Percentiles rank a stretch among this genome's conserved stretches.
phyloP scores from a whole-genome alignment of 805 yeast genomes.

The Yarrowia yakushimensis region DNA sequence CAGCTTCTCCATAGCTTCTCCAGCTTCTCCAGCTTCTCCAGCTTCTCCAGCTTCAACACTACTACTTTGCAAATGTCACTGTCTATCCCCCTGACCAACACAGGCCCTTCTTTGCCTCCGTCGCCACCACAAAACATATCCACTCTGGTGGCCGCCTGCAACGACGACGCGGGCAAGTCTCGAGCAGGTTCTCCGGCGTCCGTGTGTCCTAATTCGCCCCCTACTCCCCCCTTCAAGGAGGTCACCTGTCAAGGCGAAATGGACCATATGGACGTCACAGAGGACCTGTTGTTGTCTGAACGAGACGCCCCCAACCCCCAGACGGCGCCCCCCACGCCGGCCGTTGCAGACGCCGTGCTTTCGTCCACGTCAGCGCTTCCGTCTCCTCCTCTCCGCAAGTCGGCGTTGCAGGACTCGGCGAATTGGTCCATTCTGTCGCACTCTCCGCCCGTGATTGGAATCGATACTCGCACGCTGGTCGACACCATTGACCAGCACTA shows the following conservation, averaged over 20 bases:
- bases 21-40: too few species aligned
- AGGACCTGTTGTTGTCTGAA: neutral
- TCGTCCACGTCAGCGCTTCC: neutral
- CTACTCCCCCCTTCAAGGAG: slow-evolving; percentile 20
- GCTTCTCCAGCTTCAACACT: too few species aligned
- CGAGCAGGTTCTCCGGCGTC: slow-evolving; percentile 3
- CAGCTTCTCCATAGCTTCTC: too few species aligned
- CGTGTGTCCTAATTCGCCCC: slow-evolving; percentile 17
- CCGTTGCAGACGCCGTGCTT: neutral
- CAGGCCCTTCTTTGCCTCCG: slow-evolving; percentile 11
- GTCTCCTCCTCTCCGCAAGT: neutral
- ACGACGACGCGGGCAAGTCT: neutral
- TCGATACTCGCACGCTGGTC: neutral
- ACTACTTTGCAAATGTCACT: too few species aligned
- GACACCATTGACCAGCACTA: slow-evolving; percentile 32
- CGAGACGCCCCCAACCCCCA: neutral
- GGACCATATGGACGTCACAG: neutral
- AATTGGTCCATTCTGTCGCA: slow-evolving; percentile 20
- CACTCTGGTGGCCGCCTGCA: neutral
- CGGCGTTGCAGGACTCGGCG: slow-evolving; percentile 1
- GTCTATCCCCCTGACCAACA: neutral
- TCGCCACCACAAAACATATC: slow-evolving; percentile 12
- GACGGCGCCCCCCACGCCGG: neutral
- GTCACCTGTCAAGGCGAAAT: neutral
- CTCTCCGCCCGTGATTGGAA: slow-evolving; percentile 3